phyloP scores from a whole-genome alignment of 148 eudicot genomes.

The Rhododendron kiyosumense region DNA sequence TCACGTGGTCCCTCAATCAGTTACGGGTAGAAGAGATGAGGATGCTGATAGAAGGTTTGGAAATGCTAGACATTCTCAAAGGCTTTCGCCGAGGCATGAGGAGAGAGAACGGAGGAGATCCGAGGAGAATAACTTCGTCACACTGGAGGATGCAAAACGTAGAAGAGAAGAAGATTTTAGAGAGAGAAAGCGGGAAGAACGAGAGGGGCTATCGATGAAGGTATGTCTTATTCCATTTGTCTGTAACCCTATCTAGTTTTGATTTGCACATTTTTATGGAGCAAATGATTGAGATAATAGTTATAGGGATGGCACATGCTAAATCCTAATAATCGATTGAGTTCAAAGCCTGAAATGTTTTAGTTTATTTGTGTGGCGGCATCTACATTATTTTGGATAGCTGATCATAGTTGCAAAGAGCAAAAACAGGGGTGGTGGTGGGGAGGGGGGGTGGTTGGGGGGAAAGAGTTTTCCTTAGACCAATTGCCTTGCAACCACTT shows the following conservation, averaged over 20 bases:
- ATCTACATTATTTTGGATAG: too few relatives aligned
- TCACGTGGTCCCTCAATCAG: slow-evolving; percentile 81
- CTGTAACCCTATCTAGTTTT: not conserved
- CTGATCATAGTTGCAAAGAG: not conserved
- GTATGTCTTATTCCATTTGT: slow-evolving; percentile 28
- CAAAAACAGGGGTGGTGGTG: not conserved
- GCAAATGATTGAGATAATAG: not conserved
- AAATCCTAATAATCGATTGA: not conserved
- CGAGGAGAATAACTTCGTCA: slow-evolving; percentile 57
- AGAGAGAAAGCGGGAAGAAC: slow-evolving; percentile 92
- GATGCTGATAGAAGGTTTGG: slow-evolving; percentile 84
- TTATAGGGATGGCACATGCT: not conserved
- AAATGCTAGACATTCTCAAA: slow-evolving; percentile 67
- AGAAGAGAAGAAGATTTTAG: slow-evolving; percentile 90
- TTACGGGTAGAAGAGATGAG: slow-evolving; percentile 78
- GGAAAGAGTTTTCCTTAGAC: not conserved
- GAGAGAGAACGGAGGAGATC: slow-evolving; percentile 93
- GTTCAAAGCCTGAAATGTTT: not conserved
- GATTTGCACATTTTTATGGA: not conserved
- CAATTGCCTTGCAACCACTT: not conserved
- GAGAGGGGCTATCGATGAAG: slow-evolving; percentile 55
- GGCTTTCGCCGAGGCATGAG: slow-evolving; percentile 92
- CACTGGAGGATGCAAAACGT: slow-evolving; percentile 75
- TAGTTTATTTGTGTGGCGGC: not conserved
- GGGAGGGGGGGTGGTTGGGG: not conserved